Conservation (phyloP, 352 stramenopile genomes). For the Blastocystis sp. region DNA sequence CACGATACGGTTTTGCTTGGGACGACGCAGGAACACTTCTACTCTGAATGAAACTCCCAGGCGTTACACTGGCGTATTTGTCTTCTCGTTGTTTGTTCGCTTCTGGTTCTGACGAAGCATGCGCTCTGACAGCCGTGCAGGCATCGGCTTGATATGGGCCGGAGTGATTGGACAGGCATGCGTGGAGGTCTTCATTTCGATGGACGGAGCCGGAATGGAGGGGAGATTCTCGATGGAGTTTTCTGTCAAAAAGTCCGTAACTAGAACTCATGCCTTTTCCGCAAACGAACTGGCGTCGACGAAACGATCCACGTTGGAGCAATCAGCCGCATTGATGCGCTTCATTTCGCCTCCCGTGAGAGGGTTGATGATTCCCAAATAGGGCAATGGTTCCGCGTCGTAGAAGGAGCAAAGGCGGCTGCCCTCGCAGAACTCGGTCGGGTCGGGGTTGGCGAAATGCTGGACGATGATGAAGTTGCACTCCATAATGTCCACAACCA, state of each 20-base stretch:
- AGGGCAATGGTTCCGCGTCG: not conserved
- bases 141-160: not conserved
- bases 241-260: conserved; percentile 16
- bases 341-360: not conserved
- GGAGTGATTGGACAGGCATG: not conserved
- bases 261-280: not conserved
- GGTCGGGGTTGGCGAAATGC: conserved; percentile 8
- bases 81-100: too few species aligned
- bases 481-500: conserved; percentile 38
- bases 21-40: too few species aligned
- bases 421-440: conserved; percentile 7
- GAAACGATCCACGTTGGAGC: not conserved
- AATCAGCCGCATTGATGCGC: not conserved
- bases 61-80: too few species aligned
- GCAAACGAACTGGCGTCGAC: conserved; percentile 19
- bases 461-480: conserved; percentile 63
- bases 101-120: too few species aligned
- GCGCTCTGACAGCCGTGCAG: too few species aligned
- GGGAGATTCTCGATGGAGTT: conserved; percentile 1
- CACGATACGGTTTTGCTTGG: not conserved
- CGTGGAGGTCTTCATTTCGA: conserved; percentile 14
- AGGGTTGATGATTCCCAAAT: conserved; percentile 45
- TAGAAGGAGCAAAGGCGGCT: conserved; percentile 24
- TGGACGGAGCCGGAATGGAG: not conserved
- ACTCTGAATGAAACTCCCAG: too few species aligned